These are phyloP conservation scores for Erysimum cheiri DNA, from an alignment of 441 rosid genomes.

Conservation along the genomic window DNA sequence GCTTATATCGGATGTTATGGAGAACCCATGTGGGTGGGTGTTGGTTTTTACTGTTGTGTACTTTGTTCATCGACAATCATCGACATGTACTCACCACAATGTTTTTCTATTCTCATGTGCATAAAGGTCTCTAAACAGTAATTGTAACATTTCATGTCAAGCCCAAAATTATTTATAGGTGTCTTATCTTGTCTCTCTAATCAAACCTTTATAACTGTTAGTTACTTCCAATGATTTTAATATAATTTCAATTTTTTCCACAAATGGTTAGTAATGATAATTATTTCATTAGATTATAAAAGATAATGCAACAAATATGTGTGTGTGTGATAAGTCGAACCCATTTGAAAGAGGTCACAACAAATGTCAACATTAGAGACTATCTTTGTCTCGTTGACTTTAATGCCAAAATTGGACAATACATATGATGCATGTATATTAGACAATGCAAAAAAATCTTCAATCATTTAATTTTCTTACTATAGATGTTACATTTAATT, in stretches of 20 bases:
- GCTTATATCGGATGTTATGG: neutral
- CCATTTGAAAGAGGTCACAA: slow-evolving; percentile 28
- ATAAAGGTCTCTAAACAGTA: slow-evolving; percentile 14
- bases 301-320: slow-evolving; percentile 13
- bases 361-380: slow-evolving; percentile 42
- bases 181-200: slow-evolving; percentile 23
- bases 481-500: too few species aligned
- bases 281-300: neutral
- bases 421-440: slow-evolving; percentile 28
- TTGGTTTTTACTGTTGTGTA: slow-evolving; percentile 25
- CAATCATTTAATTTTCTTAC: slow-evolving; percentile 27
- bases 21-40: slow-evolving; percentile 31
- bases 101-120: slow-evolving; percentile 37
- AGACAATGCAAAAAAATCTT: slow-evolving; percentile 33
- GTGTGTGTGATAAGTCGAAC: slow-evolving; percentile 15
- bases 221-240: neutral
- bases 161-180: neutral
- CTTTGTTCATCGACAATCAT: slow-evolving; percentile 37
- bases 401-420: slow-evolving; percentile 38
- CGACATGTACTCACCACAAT: slow-evolving; percentile 36
- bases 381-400: slow-evolving; percentile 41
- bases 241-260: neutral
- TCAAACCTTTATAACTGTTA: neutral
- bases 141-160: slow-evolving; percentile 23
- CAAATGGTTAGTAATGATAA: neutral